These are phyloP conservation scores for Scutellaria minor DNA, from an alignment of 257 asterid genomes.

Conservation along the genomic window DNA sequence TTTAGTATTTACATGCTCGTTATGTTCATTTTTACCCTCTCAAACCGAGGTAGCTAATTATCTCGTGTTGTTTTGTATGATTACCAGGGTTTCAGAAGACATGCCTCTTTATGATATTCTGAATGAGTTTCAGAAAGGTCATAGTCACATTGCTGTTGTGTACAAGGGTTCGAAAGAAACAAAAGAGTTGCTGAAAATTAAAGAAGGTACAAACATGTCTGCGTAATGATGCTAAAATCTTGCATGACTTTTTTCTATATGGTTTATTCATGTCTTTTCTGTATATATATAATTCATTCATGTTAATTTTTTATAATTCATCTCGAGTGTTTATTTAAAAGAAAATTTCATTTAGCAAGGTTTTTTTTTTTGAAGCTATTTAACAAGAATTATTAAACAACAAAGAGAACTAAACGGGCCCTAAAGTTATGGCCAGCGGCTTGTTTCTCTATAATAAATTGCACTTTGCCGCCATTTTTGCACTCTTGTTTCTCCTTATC, in stretches of 20 bases:
- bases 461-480: background rate
- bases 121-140: constrained; percentile 98
- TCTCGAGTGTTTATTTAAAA: too few species aligned
- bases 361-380: too few species aligned
- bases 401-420: background rate
- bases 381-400: background rate
- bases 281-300: too few species aligned
- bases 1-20: background rate
- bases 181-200: constrained; percentile 58
- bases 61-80: constrained; percentile 30
- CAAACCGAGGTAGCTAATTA: constrained; percentile 9
- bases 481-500: background rate
- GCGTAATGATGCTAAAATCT: constrained; percentile 1
- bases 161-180: constrained; percentile 71
- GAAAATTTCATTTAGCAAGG: too few species aligned
- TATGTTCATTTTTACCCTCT: background rate
- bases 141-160: constrained; percentile 96
- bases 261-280: too few species aligned
- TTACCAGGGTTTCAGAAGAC: constrained; percentile 83
- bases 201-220: constrained; percentile 51
- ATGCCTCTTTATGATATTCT: constrained; percentile 97
- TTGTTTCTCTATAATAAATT: background rate
- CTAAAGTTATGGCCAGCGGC: background rate
- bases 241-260: background rate
- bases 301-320: too few species aligned